These are phyloP conservation scores for Trypanosoma mega DNA, from an alignment of 208 protist genomes.

Conservation along the genomic window DNA sequence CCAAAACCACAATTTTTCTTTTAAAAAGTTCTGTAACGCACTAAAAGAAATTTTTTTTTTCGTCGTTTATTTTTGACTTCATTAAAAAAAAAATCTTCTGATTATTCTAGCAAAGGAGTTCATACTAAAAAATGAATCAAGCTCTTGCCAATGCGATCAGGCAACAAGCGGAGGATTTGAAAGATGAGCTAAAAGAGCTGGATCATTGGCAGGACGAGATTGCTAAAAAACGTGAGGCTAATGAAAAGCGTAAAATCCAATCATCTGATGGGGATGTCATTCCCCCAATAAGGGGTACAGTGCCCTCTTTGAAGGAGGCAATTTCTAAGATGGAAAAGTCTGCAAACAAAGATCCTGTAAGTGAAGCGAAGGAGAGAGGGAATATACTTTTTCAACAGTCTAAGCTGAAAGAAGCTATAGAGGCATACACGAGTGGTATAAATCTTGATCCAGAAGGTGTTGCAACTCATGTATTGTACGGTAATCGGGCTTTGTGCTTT, in stretches of 20 bases:
- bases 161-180: conserved; percentile 85
- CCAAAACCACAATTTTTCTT: background rate
- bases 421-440: conserved; percentile 82
- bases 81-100: conserved; percentile 1
- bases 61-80: background rate
- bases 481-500: conserved; percentile 85
- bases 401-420: conserved; percentile 72
- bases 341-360: conserved; percentile 46
- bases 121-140: conserved; percentile 26
- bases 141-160: conserved; percentile 61
- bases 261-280: conserved; percentile 19
- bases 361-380: conserved; percentile 72
- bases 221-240: conserved; percentile 35
- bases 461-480: conserved; percentile 77
- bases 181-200: conserved; percentile 82
- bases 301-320: conserved; percentile 83
- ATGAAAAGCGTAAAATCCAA: conserved; percentile 25
- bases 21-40: background rate
- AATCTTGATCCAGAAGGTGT: conserved; percentile 70
- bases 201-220: conserved; percentile 79
- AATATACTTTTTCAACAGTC: conserved; percentile 84
- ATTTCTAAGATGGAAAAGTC: conserved; percentile 35
- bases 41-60: background rate
- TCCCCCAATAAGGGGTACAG: conserved; percentile 83
- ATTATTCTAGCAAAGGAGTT: background rate